Conservation (phyloP, 768 basidiomycete genomes). For the Sarcomyxa edulis region DNA sequence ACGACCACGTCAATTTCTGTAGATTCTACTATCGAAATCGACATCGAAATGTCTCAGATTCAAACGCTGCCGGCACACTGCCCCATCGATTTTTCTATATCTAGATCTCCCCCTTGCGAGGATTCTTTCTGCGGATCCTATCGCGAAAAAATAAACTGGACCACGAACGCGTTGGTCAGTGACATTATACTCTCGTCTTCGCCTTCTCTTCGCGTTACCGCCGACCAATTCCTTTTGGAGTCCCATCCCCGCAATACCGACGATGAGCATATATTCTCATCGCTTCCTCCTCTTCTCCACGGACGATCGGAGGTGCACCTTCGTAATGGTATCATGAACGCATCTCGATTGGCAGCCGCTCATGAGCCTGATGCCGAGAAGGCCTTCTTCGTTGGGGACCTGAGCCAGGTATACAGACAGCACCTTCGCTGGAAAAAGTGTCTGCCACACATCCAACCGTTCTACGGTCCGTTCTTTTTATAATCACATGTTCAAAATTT, state of each 20-base stretch:
- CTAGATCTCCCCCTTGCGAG: slow-evolving; percentile 8
- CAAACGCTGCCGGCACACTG: slow-evolving; percentile 38
- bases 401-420: slow-evolving; percentile 81
- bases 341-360: slow-evolving; percentile 43
- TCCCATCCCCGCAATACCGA: slow-evolving; percentile 12
- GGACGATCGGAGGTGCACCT: slow-evolving; percentile 75
- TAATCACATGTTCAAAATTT: slow-evolving; percentile 9
- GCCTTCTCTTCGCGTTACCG: slow-evolving; percentile 19
- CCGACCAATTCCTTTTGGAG: slow-evolving; percentile 5
- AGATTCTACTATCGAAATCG: too few species aligned
- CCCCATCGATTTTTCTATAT: slow-evolving; percentile 27
- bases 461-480: slow-evolving; percentile 75
- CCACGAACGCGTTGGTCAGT: slow-evolving; percentile 26
- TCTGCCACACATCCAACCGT: slow-evolving; percentile 86
- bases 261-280: slow-evolving; percentile 49
- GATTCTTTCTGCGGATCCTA: slow-evolving; percentile 15
- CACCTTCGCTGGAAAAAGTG: slow-evolving; percentile 75
- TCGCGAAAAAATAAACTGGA: slow-evolving; percentile 49
- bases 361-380: slow-evolving; percentile 75
- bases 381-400: slow-evolving; percentile 96
- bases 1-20: too few species aligned
- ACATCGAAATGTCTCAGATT: slow-evolving; percentile 51
- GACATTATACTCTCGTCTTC: slow-evolving; percentile 45
- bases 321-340: slow-evolving; percentile 69
- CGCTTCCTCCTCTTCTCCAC: slow-evolving; percentile 58